These are phyloP conservation scores for Fraxinus pennsylvanica DNA, from an alignment of 257 asterid genomes.

Conservation along the genomic window DNA sequence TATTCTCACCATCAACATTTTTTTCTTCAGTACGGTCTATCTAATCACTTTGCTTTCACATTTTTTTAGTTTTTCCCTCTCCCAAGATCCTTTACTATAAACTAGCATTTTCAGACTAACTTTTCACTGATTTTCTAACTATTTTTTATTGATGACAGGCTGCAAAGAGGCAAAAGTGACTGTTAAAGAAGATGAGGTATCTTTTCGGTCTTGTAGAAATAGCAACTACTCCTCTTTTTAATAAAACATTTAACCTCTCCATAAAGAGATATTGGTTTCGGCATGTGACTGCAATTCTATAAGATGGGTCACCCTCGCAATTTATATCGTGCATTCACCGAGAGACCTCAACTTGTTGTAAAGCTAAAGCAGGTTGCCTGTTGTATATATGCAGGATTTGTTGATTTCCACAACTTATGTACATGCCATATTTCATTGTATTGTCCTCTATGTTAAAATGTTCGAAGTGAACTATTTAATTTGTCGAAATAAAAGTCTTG, in stretches of 20 bases:
- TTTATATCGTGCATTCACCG: too few species aligned
- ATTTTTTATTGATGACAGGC: conserved; percentile 25
- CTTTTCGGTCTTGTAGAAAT: neutral
- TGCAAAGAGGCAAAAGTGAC: conserved; percentile 35
- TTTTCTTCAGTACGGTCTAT: neutral
- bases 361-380: too few species aligned
- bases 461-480: too few species aligned
- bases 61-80: neutral
- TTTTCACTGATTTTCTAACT: neutral
- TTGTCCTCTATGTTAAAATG: too few species aligned
- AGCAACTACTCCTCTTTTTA: neutral
- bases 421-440: too few species aligned
- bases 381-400: too few species aligned
- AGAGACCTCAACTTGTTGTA: too few species aligned
- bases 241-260: neutral
- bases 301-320: too few species aligned
- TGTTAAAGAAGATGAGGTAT: neutral
- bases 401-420: too few species aligned
- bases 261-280: neutral
- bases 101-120: neutral
- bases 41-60: neutral
- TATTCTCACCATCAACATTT: neutral
- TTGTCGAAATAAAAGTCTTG: too few species aligned
- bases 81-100: neutral
- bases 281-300: too few species aligned